Percentiles rank a stretch among this genome's conserved stretches.
phyloP scores from a whole-genome alignment of 1,284 basidiomycete species.

The Stygiomarasmius scandens region DNA sequence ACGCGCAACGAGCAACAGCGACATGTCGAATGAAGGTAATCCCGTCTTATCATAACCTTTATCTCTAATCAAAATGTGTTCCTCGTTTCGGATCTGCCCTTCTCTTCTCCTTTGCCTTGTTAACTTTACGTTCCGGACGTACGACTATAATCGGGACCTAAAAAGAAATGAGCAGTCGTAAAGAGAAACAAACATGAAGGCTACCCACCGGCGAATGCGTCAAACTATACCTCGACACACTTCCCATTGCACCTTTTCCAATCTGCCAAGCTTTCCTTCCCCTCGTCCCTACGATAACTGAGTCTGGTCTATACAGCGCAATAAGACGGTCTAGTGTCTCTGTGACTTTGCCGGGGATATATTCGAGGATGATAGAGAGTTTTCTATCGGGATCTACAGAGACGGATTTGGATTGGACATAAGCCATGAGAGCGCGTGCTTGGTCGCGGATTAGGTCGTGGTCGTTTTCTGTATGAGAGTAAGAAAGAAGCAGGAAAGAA shows the following conservation, averaged over 20 bases:
- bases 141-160: constrained; percentile 91
- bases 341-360: constrained; percentile 88
- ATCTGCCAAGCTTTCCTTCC: constrained; percentile 50
- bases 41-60: too few relatives aligned
- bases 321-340: constrained; percentile 91
- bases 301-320: constrained; percentile 86
- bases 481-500: neutral
- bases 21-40: too few relatives aligned
- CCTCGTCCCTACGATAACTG: constrained; percentile 90
- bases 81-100: constrained; percentile 84
- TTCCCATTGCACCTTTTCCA: constrained; percentile 47
- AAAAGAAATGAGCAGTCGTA: neutral
- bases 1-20: too few relatives aligned
- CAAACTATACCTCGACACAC: constrained; percentile 80
- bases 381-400: constrained; percentile 81
- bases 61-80: too few relatives aligned
- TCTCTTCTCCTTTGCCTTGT: constrained; percentile 81
- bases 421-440: constrained; percentile 80
- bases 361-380: constrained; percentile 93
- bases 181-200: too few relatives aligned
- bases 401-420: constrained; percentile 80
- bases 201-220: constrained; percentile 77
- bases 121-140: constrained; percentile 84
- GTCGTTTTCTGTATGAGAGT: constrained; percentile 74
- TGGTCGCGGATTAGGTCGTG: constrained; percentile 88